Base-by-base conservation (phyloP, 768 basidiomycete species). In the Coprinellus micaceus region DNA sequence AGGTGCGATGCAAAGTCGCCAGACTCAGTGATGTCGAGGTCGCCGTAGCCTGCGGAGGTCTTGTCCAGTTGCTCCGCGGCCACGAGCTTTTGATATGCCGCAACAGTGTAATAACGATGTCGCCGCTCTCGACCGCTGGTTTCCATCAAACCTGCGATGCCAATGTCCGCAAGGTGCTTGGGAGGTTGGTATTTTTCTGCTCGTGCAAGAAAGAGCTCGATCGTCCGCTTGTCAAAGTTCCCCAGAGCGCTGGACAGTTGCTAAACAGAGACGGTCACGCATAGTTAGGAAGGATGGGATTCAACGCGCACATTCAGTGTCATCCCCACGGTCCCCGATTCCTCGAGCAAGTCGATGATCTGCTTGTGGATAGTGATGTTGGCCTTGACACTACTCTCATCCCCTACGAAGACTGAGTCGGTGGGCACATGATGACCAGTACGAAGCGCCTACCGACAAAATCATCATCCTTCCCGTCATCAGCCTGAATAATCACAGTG, bases 81-180 rank as follows among this genome's bases (percentile, higher is more conserved):
- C 47, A 93, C 79, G 29, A 91, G 74, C 28, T 74, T 67, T 28
- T 75, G 79, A 69, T 90, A 96, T 28, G 85, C 82, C 1, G 80
- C 77, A 43, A 88, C 67, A 0, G 91, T 90, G 73, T 84, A 94
- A 66, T 92, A 92, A 59, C 92, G 81, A 67, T 92, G 84, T 22
- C 92, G 87, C 26, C 93, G 86, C 71, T 98, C 91, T 33, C 93
- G 84, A 4, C 91, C 91, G 59, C 80, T 77, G 0, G 84, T 91
- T 71, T 97, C 95, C 79, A 88, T 86, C 26, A 91, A 68, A 36
- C 84, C 82, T 21, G 81, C 79, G 49, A 91, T 81, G 25, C 83
- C 79, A 39, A 90, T 74, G 67, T 94, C 89, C 51, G 75, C 75
- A 13, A 94, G 79, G 67, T 93, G 91, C 4, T 80, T 58, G 3